Base-by-base conservation (phyloP, 2,329 filamentous ascomycete genomes). In the Leptosphaerulina australis region DNA sequence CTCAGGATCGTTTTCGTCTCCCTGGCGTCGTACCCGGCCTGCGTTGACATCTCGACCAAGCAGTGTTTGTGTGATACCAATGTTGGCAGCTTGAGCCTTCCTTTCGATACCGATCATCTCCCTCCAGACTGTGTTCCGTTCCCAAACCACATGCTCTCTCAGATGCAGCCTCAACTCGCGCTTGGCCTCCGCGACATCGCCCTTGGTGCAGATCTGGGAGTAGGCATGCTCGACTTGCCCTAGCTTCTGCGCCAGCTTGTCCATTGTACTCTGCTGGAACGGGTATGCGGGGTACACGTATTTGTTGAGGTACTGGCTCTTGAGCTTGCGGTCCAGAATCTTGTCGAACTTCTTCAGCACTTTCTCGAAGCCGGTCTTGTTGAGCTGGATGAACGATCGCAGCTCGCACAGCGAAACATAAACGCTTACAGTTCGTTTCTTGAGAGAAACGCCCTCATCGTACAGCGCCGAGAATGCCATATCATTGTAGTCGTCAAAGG, bases 321-420 rank as follows among this genome's bases (percentile, higher is more conserved):
- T 91, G 46, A 97, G 79, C 62, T 87, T 87, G 58, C 87, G 87
- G 72, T 97, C 88, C 50, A 96, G 77, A 49, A 89, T 97, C 79
- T 99, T 99, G 80, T 99, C 94, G 68, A 94, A 99, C 74, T 99
- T 99, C 77, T 99, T 99, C 60, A 97, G 77, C 0, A 96, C 92
- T 75, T 99, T 99, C 66, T 87, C 85, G 76, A 99, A 99, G 10
- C 94, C 94, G 0, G 94, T 99, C 75, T 89, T 88, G 80, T 99
- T 99, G 56, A 99, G 84, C 76, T 97, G 93, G 46, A 92, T 87
- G 68, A 92, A 99, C 2, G 93, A 97, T 70, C 96, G 95, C 65
- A 99, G 83, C 73, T 97, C 94, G 76, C 93, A 97, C 14, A 97
- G 79, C 59, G 90, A 88, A 35, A 99, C 94, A 69, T 97, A 99